A percentile compares a stretch with the other conserved stretches of the same genome.
Conservation (phyloP, 1,284 basidiomycete genomes). For the Malassezia japonica region DNA sequence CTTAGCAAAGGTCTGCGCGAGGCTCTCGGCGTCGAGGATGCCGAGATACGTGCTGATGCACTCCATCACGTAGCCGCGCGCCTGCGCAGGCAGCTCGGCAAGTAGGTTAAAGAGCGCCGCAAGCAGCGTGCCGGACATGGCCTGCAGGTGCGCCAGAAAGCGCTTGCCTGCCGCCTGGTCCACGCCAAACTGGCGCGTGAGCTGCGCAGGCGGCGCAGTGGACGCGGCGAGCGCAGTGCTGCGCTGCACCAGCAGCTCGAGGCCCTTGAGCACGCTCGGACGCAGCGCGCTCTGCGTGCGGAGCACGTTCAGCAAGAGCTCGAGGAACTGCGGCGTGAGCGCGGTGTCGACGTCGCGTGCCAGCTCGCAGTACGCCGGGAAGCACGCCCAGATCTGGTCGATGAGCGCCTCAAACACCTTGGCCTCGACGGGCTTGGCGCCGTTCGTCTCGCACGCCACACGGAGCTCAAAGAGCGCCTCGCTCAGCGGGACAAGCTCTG, state of each 20-base stretch:
- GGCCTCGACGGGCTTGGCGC: slow-evolving; percentile 61
- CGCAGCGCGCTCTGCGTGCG: slow-evolving; percentile 79
- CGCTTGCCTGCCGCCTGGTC: slow-evolving; percentile 57
- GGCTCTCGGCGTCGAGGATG: slow-evolving; percentile 57
- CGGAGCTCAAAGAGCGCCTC: slow-evolving; percentile 69
- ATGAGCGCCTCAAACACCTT: slow-evolving; percentile 90
- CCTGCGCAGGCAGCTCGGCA: slow-evolving; percentile 66
- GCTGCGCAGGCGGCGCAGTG: slow-evolving; percentile 51
- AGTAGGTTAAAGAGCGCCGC: slow-evolving; percentile 96
- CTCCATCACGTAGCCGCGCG: slow-evolving; percentile 73
- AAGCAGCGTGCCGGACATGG: slow-evolving; percentile 80
- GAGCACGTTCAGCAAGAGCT: slow-evolving; percentile 78
- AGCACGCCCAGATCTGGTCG: slow-evolving; percentile 75
- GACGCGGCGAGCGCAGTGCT: slow-evolving; percentile 54
- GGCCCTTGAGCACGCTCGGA: slow-evolving; percentile 67
- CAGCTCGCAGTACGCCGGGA: slow-evolving; percentile 62
- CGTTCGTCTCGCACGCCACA: slow-evolving; percentile 61
- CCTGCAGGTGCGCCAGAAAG: slow-evolving; percentile 66
- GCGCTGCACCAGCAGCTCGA: slow-evolving; percentile 71
- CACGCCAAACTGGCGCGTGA: slow-evolving; percentile 53
- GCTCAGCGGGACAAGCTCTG: slow-evolving; percentile 83
- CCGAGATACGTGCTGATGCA: slow-evolving; percentile 76
- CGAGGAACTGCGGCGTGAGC: slow-evolving; percentile 31
- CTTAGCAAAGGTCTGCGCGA: slow-evolving; percentile 69
- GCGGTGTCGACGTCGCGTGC: slow-evolving; percentile 61